Evolutionary conservation across 2,329 filamentous ascomycete genomes (phyloP).

Genomic region (Sphaerulina populicola): DNA sequence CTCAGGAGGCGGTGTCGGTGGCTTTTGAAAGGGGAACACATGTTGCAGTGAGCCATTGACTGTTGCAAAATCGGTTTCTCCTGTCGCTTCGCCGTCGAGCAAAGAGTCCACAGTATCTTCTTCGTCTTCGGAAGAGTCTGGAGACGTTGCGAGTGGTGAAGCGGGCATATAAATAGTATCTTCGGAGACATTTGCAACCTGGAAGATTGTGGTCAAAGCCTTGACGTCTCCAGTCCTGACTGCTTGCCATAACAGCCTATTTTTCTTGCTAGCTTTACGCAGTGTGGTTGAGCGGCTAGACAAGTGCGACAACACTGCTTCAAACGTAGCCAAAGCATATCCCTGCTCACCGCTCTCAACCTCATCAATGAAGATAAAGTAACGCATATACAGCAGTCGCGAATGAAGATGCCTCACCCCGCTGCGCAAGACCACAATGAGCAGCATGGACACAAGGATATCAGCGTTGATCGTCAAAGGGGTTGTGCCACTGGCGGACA

Average conservation of each 20-base stretch:
- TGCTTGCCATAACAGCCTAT: constrained; percentile 81
- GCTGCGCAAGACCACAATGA: constrained; percentile 87
- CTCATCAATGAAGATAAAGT: constrained; percentile 96
- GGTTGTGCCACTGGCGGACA: constrained; percentile 30
- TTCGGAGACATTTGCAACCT: constrained; percentile 43
- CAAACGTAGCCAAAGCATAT: constrained; percentile 90
- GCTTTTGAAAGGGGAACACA: constrained; percentile 81
- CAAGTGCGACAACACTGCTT: constrained; percentile 85
- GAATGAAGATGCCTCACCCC: constrained; percentile 82
- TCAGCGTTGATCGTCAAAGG: constrained; percentile 72
- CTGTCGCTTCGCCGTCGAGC: constrained; percentile 2
- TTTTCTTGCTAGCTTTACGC: constrained; percentile 74
- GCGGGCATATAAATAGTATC: constrained; percentile 17
- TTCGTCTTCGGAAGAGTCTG: constrained; percentile 21
- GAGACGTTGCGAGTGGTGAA: constrained; percentile 16
- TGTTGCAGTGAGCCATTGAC: constrained; percentile 56
- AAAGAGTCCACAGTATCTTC: constrained; percentile 9
- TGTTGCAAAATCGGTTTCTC: constrained; percentile 25
- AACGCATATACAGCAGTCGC: constrained; percentile 84
- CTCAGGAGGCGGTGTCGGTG: constrained; percentile 42
- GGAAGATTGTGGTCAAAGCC: constrained; percentile 69
- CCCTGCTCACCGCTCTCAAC: constrained; percentile 94
- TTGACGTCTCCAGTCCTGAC: constrained; percentile 66
- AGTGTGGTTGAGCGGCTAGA: constrained; percentile 72
- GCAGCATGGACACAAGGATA: constrained; percentile 78